Conservation (phyloP, 352 stramenopile genomes). For the Globisporangium canariense region DNA sequence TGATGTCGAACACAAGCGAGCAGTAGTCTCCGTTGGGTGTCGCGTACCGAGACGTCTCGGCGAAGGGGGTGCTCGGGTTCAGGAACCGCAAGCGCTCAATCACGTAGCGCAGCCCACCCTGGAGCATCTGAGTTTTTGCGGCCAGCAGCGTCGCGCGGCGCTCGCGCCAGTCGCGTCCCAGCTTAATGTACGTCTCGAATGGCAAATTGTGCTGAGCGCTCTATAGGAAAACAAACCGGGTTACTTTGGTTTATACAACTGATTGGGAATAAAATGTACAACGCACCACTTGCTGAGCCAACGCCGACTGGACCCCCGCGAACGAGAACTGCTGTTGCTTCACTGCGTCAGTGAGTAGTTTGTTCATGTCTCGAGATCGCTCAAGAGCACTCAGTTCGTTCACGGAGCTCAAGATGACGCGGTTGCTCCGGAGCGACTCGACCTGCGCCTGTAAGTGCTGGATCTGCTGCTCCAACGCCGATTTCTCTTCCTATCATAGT, state of each 20-base stretch:
- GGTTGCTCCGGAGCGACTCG: neutral
- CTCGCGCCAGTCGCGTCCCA: neutral
- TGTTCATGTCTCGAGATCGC: neutral
- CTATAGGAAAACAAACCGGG: neutral
- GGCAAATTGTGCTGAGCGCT: neutral
- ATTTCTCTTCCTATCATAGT: constrained; percentile 7
- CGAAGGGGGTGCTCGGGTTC: neutral
- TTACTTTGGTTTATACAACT: neutral
- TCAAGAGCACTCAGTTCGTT: neutral
- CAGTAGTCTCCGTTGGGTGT: constrained; percentile 27
- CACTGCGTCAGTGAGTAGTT: neutral
- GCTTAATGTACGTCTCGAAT: neutral
- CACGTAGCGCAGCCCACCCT: constrained; percentile 1
- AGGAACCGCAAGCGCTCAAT: neutral
- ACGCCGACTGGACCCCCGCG: neutral
- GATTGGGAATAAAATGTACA: neutral
- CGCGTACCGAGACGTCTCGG: neutral
- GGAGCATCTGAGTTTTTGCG: neutral
- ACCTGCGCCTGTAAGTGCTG: neutral
- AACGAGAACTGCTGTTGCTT: neutral
- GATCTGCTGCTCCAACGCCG: constrained; percentile 1
- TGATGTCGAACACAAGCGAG: constrained; percentile 32
- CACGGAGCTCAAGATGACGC: neutral
- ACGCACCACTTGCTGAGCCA: constrained; percentile 3
- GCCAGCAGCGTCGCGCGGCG: constrained; percentile 1